Evolutionary conservation across 2,329 filamentous ascomycete genomes (phyloP).

Genomic region (Phaeophleospora eucalypticola): DNA sequence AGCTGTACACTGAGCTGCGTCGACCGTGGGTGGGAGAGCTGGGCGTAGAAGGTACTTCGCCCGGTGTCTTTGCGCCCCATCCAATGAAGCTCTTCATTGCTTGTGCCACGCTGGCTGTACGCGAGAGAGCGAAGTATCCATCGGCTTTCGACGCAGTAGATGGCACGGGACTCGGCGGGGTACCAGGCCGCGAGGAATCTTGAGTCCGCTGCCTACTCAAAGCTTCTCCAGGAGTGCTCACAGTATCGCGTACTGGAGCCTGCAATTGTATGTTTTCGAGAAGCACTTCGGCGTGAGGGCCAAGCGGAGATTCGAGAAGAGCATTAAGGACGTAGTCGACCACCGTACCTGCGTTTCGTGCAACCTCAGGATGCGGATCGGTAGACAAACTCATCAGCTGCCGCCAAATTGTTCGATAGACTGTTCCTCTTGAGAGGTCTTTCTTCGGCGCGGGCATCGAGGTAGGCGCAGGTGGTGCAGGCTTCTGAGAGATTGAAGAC

Average conservation of each 20-base stretch:
- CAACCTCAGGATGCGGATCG: conserved; percentile 90
- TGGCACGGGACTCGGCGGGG: conserved; percentile 39
- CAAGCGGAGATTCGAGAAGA: conserved; percentile 72
- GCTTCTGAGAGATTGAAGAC: conserved; percentile 5
- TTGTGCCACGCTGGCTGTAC: conserved; percentile 62
- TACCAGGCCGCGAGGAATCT: conserved; percentile 44
- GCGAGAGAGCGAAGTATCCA: conserved; percentile 59
- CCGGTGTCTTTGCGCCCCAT: conserved; percentile 27
- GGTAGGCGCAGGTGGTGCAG: background rate
- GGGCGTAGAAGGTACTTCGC: conserved; percentile 20
- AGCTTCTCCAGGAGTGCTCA: conserved; percentile 15
- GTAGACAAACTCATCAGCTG: conserved; percentile 85
- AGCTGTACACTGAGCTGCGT: conserved; percentile 22
- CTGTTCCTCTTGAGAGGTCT: conserved; percentile 69
- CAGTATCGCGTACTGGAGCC: conserved; percentile 26
- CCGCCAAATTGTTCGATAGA: conserved; percentile 93
- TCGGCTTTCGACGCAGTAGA: conserved; percentile 50
- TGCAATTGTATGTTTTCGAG: conserved; percentile 53
- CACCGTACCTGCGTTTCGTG: conserved; percentile 76
- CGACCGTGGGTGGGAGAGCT: conserved; percentile 25
- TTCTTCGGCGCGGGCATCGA: conserved; percentile 46
- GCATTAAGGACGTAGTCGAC: conserved; percentile 80
- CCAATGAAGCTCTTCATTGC: conserved; percentile 60
- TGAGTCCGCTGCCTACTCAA: conserved; percentile 38
- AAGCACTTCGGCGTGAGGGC: conserved; percentile 62